Conservation (phyloP, 164 flowering plant species). For the Stephania japonica region DNA sequence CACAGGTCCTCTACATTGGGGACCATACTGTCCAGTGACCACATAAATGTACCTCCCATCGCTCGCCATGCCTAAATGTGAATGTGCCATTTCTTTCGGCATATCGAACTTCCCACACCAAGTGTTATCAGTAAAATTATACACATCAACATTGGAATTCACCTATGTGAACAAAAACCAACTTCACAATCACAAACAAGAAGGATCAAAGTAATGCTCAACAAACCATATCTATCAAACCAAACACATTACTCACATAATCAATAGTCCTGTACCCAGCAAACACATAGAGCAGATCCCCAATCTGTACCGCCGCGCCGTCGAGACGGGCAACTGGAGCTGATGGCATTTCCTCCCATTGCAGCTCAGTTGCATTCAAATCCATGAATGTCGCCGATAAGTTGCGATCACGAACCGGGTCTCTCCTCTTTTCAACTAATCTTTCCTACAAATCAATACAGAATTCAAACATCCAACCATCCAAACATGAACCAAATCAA, state of each 20-base stretch:
- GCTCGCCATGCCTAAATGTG: slow-evolving; percentile 77
- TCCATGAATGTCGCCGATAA: slow-evolving; percentile 67
- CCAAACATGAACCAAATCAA: not conserved
- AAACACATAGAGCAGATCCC: slow-evolving; percentile 64
- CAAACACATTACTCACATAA: slow-evolving; percentile 33
- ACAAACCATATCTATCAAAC: not conserved
- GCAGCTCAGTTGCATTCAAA: slow-evolving; percentile 54
- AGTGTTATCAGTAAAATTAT: slow-evolving; percentile 61
- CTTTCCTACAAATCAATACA: slow-evolving; percentile 16
- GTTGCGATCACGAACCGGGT: slow-evolving; percentile 18
- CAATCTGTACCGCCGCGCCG: slow-evolving; percentile 69
- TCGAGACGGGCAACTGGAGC: slow-evolving; percentile 86
- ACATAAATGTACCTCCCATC: slow-evolving; percentile 82
- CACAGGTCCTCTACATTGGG: slow-evolving; percentile 78
- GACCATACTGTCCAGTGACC: slow-evolving; percentile 81
- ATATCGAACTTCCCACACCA: slow-evolving; percentile 74
- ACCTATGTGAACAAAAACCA: slow-evolving; percentile 34
- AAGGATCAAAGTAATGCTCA: not conserved
- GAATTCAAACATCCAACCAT: not conserved
- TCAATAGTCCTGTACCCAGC: slow-evolving; percentile 73
- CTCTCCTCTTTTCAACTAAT: not conserved
- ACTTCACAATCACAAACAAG: not conserved
- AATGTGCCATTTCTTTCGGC: slow-evolving; percentile 91
- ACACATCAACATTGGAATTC: slow-evolving; percentile 82
- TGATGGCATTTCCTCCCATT: slow-evolving; percentile 73